phyloP scores from a whole-genome alignment of 257 asterid species.

The Solanum phureja region DNA sequence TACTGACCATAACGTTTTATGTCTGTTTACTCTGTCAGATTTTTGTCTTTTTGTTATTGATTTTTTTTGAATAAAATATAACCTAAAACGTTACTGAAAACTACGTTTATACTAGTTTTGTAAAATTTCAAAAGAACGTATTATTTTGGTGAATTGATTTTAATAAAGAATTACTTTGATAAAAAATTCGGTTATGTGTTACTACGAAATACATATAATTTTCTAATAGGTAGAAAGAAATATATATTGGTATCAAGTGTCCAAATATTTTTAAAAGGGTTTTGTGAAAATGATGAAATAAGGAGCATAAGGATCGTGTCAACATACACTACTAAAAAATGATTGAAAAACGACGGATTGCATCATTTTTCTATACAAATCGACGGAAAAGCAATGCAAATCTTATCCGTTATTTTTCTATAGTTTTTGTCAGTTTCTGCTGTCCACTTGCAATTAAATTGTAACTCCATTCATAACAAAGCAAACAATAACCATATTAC shows the following conservation, averaged over 20 bases:
- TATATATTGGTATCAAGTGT: background rate
- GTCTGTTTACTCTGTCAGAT: too few relatives aligned
- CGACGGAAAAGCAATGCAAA: background rate
- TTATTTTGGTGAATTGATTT: too few relatives aligned
- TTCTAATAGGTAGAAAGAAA: background rate
- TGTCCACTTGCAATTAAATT: background rate
- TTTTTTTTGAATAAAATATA: too few relatives aligned
- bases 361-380: too few relatives aligned
- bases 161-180: too few relatives aligned
- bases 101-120: too few relatives aligned
- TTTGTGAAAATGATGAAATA: background rate
- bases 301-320: background rate
- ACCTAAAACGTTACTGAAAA: too few relatives aligned
- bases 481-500: background rate
- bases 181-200: background rate
- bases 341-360: background rate
- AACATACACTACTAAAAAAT: background rate
- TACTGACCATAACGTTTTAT: too few relatives aligned
- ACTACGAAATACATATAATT: background rate
- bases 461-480: background rate
- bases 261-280: background rate
- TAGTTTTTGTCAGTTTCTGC: background rate
- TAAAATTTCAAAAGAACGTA: too few relatives aligned
- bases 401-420: accelerated
- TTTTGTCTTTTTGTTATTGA: too few relatives aligned